Base-by-base conservation (phyloP, 805 yeast species). In the Ogataea siamensis region DNA sequence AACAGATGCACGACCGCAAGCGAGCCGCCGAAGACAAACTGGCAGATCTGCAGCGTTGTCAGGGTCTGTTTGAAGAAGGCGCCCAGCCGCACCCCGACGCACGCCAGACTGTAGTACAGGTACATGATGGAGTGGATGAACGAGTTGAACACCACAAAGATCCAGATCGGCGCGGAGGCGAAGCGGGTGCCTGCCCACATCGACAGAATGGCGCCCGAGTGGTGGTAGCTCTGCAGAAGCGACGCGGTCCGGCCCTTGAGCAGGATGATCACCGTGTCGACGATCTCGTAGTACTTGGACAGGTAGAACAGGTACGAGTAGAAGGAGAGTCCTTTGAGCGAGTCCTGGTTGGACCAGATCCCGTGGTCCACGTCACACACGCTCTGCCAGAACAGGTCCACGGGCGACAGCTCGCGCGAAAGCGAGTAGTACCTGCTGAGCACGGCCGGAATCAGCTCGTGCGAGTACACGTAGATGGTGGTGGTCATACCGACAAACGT, bases 171-270 rank as follows among this genome's bases (percentile, higher is more conserved):
- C 5, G 87, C 85, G 10, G 85, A 73, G 35, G 73, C 74, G 60
- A 65, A 82, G 40, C 87, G 66, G 39, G 79, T 74, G 2, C 88
- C 88, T 6, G 84, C 74, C 87, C 87, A 82, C 88, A 82, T 82
- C 43, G 85, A 80, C 61, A 82, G 64, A 78, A 82, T 82, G 33
- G 88, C 88, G 17, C 88, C 88, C 5, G 87, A 74, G 58, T 82
- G 88, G 57, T 82, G 88, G 62, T 82, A 82, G 40, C 83, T 76
- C 60, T 82, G 88, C 53, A 82, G 66, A 40, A 82, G 63, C 5
- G 82, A 74, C 10, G 83, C 74, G 11, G 78, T 82, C 55, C 71
- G 70, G 28, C 88, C 88, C 59, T 82, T 82, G 42, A 80, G 64
- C 38, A 82, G 64, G 40, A 82, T 82, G 48, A 82, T 76, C 23